Percentiles rank a stretch among this genome's conserved stretches.
These are phyloP conservation scores for Macadamia tetraphylla DNA, from an alignment of 164 flowering plant species.

Conservation along the genomic window DNA sequence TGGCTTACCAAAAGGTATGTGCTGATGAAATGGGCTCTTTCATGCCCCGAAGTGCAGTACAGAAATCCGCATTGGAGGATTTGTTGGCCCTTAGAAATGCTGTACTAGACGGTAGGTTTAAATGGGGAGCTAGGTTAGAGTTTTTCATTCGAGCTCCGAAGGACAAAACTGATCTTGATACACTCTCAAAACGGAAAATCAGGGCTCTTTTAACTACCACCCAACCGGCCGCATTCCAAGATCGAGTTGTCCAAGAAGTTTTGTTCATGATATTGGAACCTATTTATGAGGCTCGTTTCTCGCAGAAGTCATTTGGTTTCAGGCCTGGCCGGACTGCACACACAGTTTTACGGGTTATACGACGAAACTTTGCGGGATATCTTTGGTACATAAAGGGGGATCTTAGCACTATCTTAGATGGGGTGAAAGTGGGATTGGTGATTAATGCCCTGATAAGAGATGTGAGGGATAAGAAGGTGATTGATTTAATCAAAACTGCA, in stretches of 20 bases:
- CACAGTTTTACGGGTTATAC: slow-evolving; percentile 68
- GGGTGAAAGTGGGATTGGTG: slow-evolving; percentile 82
- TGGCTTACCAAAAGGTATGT: slow-evolving; percentile 88
- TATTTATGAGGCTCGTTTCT: slow-evolving; percentile 78
- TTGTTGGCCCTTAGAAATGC: slow-evolving; percentile 81
- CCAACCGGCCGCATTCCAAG: slow-evolving; percentile 79
- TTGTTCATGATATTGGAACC: slow-evolving; percentile 91
- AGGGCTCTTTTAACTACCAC: slow-evolving; percentile 74
- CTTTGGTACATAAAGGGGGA: slow-evolving; percentile 93
- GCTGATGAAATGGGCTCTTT: slow-evolving; percentile 81
- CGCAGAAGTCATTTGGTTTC: slow-evolving; percentile 80
- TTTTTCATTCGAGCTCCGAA: slow-evolving; percentile 76
- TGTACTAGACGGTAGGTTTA: slow-evolving; percentile 81
- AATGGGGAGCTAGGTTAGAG: slow-evolving; percentile 85
- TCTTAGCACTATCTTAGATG: slow-evolving; percentile 84
- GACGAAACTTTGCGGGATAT: slow-evolving; percentile 88
- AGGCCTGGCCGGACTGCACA: slow-evolving; percentile 93
- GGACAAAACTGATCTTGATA: slow-evolving; percentile 69
- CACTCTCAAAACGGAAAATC: slow-evolving; percentile 85
- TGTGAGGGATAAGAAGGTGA: slow-evolving; percentile 83
- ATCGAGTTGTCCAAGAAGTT: slow-evolving; percentile 89
- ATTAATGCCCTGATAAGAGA: slow-evolving; percentile 82
- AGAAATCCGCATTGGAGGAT: slow-evolving; percentile 68
- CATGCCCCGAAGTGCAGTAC: slow-evolving; percentile 66
- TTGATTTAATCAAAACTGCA: slow-evolving; percentile 79